Conservation (phyloP, 2,329 filamentous ascomycete genomes). For the Talaromyces islandicus region DNA sequence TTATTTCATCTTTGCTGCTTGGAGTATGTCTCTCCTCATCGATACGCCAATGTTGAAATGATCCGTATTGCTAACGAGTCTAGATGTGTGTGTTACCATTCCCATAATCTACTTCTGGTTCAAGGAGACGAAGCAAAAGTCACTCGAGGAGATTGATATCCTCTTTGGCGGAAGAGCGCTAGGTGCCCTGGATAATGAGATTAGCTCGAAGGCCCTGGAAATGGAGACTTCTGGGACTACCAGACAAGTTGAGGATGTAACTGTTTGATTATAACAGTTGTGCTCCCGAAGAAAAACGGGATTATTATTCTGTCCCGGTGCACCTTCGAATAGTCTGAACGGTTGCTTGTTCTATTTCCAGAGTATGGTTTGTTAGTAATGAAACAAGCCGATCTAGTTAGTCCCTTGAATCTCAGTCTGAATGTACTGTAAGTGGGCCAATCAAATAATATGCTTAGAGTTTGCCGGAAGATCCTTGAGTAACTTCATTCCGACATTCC, state of each 20-base stretch:
- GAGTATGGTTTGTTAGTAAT: background rate
- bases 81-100: constrained; percentile 31
- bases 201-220: constrained; percentile 1
- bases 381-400: background rate
- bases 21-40: constrained; percentile 37
- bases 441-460: too few species aligned
- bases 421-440: too few species aligned
- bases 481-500: too few species aligned
- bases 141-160: constrained; percentile 54
- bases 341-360: background rate
- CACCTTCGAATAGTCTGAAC: background rate
- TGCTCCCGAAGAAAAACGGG: background rate
- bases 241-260: background rate
- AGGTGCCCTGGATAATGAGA: constrained; percentile 42
- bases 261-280: background rate
- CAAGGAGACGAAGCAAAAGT: constrained; percentile 49
- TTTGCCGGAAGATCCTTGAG: too few species aligned
- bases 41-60: background rate
- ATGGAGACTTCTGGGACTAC: background rate
- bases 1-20: constrained; percentile 54
- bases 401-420: too few species aligned
- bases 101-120: constrained; percentile 48
- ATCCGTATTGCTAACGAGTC: background rate
- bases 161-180: constrained; percentile 49
- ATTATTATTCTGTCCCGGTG: background rate